Conservation (phyloP, 495 filamentous ascomycete species). For the Xanthoparmelia taractica region DNA sequence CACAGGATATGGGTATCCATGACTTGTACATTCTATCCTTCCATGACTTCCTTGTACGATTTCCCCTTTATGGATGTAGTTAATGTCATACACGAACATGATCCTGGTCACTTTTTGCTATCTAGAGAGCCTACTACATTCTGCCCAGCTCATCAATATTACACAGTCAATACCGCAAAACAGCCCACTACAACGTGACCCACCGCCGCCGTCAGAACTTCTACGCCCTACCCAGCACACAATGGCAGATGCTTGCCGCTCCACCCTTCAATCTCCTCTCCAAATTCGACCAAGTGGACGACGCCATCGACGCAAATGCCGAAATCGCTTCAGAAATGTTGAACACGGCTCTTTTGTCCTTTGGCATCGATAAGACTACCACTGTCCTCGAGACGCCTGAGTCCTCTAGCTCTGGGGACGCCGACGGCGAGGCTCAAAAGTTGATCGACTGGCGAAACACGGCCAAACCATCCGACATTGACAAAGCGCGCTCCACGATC, state of each 20-base stretch:
- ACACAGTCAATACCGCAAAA: conserved; percentile 70
- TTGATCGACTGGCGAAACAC: conserved; percentile 48
- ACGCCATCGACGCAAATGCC: conserved; percentile 82
- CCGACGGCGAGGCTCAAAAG: conserved; percentile 30
- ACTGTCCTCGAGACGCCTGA: background rate
- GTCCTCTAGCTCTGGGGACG: background rate
- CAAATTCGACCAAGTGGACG: conserved; percentile 68
- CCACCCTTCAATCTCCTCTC: conserved; percentile 76
- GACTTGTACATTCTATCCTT: background rate
- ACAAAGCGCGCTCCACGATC: conserved; percentile 85
- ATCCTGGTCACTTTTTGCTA: too few species aligned
- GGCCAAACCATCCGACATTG: conserved; percentile 63
- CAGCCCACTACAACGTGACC: conserved; percentile 77
- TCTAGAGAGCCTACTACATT: background rate
- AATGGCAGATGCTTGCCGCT: conserved; percentile 71
- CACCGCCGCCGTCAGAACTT: conserved; percentile 83
- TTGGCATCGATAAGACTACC: conserved; percentile 39
- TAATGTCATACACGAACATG: too few species aligned
- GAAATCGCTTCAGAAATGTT: conserved; percentile 74
- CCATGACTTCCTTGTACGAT: conserved; percentile 11
- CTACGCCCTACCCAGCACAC: conserved; percentile 75
- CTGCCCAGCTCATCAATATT: background rate
- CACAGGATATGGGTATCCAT: background rate
- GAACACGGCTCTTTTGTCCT: conserved; percentile 53
- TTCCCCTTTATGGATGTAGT: too few species aligned